Percentiles rank a stretch among this genome's conserved stretches.
Conservation (phyloP, 805 yeast genomes). For the Yamadazyma olivae region DNA sequence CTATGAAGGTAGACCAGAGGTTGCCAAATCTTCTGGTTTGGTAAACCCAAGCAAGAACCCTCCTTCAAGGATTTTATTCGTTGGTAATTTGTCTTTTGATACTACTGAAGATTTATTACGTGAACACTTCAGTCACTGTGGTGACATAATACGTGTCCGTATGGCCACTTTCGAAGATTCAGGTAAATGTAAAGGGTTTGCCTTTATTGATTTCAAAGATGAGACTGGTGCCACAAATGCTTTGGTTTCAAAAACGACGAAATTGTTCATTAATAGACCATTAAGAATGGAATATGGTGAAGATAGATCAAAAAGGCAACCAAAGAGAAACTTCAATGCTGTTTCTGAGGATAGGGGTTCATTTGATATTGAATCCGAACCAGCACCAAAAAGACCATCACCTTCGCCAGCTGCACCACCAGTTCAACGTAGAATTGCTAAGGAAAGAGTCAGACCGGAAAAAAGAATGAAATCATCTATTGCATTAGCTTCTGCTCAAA, state of each 20-base stretch:
- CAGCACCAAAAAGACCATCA: conserved; percentile 12
- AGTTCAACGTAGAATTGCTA: not conserved
- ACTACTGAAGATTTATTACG: conserved; percentile 77
- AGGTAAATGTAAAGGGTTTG: conserved; percentile 96
- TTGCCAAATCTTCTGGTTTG: conserved; percentile 29
- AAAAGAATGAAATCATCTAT: conserved; percentile 69
- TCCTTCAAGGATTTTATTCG: conserved; percentile 84
- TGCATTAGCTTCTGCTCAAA: conserved; percentile 83
- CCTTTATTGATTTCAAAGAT: conserved; percentile 81
- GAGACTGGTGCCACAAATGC: conserved; percentile 84
- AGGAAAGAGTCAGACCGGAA: conserved; percentile 9
- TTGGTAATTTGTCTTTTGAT: conserved; percentile 91
- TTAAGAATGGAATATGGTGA: conserved; percentile 91
- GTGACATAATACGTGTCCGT: conserved; percentile 77
- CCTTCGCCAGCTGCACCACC: conserved; percentile 8
- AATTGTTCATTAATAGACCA: conserved; percentile 67
- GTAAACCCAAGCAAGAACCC: conserved; percentile 64
- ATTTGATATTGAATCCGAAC: conserved; percentile 7
- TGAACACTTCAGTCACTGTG: conserved; percentile 87
- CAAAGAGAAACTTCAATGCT: conserved; percentile 28
- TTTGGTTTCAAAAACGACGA: conserved; percentile 64
- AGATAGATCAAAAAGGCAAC: conserved; percentile 79
- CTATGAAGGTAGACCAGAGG: conserved; percentile 81
- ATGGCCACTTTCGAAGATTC: conserved; percentile 98
- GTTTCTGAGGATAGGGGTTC: conserved; percentile 2